These are phyloP conservation scores for Aphanomyces stellatus DNA, from an alignment of 352 stramenopile species.

Conservation along the genomic window DNA sequence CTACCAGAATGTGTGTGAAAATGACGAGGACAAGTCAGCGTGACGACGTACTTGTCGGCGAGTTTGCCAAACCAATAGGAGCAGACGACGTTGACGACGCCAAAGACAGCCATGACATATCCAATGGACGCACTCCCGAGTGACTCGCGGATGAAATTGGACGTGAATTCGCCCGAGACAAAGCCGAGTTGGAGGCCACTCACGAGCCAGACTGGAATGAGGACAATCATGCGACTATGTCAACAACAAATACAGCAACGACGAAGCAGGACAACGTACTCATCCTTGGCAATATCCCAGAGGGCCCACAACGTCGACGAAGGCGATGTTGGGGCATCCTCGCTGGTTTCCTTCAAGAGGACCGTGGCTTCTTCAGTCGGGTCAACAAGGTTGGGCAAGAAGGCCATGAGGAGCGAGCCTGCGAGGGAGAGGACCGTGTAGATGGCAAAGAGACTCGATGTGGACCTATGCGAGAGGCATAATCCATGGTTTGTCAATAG, in stretches of 20 bases:
- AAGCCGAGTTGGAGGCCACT: constrained; percentile 10
- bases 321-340: background rate
- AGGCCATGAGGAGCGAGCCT: background rate
- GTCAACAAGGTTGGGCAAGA: background rate
- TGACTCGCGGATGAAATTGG: constrained; percentile 9
- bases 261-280: background rate
- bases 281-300: background rate
- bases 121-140: constrained; percentile 9
- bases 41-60: constrained; percentile 5
- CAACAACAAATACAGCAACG: background rate
- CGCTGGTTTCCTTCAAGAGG: background rate
- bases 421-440: background rate
- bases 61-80: background rate
- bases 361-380: background rate
- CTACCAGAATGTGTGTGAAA: too few relatives aligned
- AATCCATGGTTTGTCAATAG: background rate
- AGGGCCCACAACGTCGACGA: background rate
- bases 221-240: constrained; percentile 3
- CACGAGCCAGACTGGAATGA: constrained; percentile 1
- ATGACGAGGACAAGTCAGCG: too few relatives aligned
- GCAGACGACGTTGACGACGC: background rate
- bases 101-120: constrained; percentile 16
- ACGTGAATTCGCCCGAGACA: constrained; percentile 12
- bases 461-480: background rate
- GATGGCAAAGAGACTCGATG: background rate